A percentile compares a stretch with the other conserved stretches of the same genome.
Evolutionary conservation across 176 grass and related monocot genomes (phyloP).

Genomic region (Echinochloa phyllopogon): DNA sequence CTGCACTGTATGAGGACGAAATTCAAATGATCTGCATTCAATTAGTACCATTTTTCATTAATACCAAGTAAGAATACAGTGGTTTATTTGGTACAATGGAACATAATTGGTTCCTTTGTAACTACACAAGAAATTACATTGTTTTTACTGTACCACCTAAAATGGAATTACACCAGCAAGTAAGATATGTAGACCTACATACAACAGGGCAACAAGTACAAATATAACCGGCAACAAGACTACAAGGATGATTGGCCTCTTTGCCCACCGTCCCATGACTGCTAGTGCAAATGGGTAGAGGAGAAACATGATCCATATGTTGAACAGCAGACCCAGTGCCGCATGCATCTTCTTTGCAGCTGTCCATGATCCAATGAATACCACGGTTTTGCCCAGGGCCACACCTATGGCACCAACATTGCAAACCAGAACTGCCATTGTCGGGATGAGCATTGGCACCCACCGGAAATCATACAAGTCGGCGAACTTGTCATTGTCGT

Average conservation of each 20-base stretch:
- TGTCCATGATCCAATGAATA: conserved; percentile 26
- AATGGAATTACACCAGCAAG: not conserved
- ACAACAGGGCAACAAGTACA: not conserved
- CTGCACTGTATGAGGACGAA: not conserved
- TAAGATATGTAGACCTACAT: conserved; percentile 3
- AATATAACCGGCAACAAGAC: conserved; percentile 14
- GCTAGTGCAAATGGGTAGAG: conserved; percentile 44
- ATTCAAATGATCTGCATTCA: not conserved
- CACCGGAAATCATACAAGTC: conserved; percentile 40
- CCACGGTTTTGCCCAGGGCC: conserved; percentile 24
- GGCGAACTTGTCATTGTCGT: conserved; percentile 22
- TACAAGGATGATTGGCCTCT: conserved; percentile 34
- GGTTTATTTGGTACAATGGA: conserved; percentile 35
- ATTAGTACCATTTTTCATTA: not conserved
- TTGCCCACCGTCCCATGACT: conserved; percentile 25
- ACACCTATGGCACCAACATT: conserved; percentile 49
- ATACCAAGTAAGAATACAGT: conserved; percentile 18
- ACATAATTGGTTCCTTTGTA: conserved; percentile 31
- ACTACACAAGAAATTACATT: conserved; percentile 41
- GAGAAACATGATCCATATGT: conserved; percentile 43
- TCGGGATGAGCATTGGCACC: conserved; percentile 39
- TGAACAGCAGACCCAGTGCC: conserved; percentile 35
- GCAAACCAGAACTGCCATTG: not conserved
- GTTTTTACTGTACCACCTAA: conserved; percentile 22
- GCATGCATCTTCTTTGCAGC: conserved; percentile 7